Base-by-base conservation (phyloP, 352 stramenopile species). In the Phytophthora melonis region DNA sequence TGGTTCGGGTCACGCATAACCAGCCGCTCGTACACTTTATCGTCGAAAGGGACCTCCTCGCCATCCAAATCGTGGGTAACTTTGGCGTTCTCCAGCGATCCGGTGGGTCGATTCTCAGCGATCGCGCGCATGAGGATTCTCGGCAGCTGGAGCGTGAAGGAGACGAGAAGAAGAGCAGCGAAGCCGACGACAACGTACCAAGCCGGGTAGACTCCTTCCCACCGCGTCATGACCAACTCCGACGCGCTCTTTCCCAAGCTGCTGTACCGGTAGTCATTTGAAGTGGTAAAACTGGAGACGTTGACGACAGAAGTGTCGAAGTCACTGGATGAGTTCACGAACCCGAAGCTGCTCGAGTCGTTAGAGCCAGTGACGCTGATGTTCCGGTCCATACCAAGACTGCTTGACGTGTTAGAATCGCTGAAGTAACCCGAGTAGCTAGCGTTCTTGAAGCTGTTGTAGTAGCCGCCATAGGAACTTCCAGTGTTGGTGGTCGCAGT, bases 21-120 rank as follows among this genome's bases (percentile, higher is more conserved):
- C 0, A 81, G 61, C 2, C 72, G 72, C 0, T 74, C 58, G 70
- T 84, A 88, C 39, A 84, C 71, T 36, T 84, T 83, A 45, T 82
- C 73, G 52, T 82, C 63, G 21, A 81, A 79, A 13, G 71, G 61
- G 3, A 82, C 72, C 11, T 67, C 43, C 55, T 83, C 76, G 16
- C 77, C 77, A 34, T 80, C 77, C 16, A 81, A n/a, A 45, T 87
- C 72, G 56, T 83, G 78, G 19, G 78, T 81, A 10, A 81, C 55
- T 11, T 71, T 54, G 9, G 78, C 59, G 30, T 86, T 79, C 53
- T 83, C 70, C 1, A 66, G 64, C 10, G 74, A 82, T 16, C 73
- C 76, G 3, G 63, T 78, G 3, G 81, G 78, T 27, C 71, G 77
- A 41, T 86, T 84, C 27, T 82, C 64, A 1, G 55, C 56, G 14